Conservation (phyloP, 805 yeast genomes). For the Saturnispora silvae region DNA sequence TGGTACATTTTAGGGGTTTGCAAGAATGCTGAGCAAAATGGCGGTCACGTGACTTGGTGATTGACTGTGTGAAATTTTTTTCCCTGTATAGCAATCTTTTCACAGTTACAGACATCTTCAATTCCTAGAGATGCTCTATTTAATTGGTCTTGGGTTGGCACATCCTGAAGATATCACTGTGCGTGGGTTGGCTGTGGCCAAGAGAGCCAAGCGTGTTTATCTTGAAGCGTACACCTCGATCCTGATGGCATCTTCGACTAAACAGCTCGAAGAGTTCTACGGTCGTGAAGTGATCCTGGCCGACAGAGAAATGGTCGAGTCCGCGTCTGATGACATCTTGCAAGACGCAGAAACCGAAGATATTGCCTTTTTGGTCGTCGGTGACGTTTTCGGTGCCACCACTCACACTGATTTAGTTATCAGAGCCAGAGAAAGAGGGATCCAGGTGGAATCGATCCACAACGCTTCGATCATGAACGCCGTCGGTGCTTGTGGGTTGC, state of each 20-base stretch:
- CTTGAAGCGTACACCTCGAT: constrained; percentile 93
- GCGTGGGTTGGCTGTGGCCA: constrained; percentile 81
- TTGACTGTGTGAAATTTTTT: background rate
- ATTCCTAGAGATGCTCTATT: constrained; percentile 87
- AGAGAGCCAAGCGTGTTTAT: constrained; percentile 79
- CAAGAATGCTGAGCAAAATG: too few species aligned
- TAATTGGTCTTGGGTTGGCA: constrained; percentile 86
- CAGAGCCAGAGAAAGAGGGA: constrained; percentile 78
- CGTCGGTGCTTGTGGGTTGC: constrained; percentile 95
- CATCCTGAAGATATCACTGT: constrained; percentile 87
- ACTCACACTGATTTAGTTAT: constrained; percentile 92
- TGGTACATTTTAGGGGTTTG: too few species aligned
- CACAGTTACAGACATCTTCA: too few species aligned
- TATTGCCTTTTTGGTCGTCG: constrained; percentile 90
- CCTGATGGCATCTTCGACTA: constrained; percentile 81
- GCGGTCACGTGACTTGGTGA: too few species aligned
- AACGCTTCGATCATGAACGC: constrained; percentile 98
- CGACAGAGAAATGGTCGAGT: constrained; percentile 89
- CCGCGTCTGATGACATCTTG: constrained; percentile 75
- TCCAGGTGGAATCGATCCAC: constrained; percentile 74
- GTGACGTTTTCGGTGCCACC: constrained; percentile 97
- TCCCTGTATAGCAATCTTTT: background rate
- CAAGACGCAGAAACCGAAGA: constrained; percentile 70
- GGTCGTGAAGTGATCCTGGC: constrained; percentile 82
- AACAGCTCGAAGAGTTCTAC: constrained; percentile 67